These are phyloP conservation scores for Rosa rugosa DNA, from an alignment of 306 rosid genomes.

Conservation along the genomic window DNA sequence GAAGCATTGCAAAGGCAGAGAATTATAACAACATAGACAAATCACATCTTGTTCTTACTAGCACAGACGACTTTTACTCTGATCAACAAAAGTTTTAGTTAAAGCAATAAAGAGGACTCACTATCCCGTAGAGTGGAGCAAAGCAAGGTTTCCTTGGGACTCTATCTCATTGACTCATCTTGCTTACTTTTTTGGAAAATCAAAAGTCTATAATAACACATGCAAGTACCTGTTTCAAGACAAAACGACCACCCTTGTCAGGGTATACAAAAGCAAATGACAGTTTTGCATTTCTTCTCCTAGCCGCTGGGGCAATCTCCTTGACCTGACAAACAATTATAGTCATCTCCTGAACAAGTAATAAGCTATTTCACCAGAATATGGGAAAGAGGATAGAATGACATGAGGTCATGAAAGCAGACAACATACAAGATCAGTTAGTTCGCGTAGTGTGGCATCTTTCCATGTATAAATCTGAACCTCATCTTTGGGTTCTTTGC, in stretches of 20 bases:
- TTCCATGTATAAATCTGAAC: constrained; percentile 99
- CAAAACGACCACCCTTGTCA: constrained; percentile 80
- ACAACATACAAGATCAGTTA: constrained; percentile 76
- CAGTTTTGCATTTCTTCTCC: constrained; percentile 86
- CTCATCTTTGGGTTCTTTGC: constrained; percentile 92
- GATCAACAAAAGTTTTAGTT: neutral
- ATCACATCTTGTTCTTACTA: neutral
- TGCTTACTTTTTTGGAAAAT: neutral
- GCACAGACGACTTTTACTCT: neutral
- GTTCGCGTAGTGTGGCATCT: constrained; percentile 91
- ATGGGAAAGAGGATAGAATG: neutral
- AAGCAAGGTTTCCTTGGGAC: neutral
- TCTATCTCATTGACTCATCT: constrained; percentile 6
- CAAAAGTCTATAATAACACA: neutral
- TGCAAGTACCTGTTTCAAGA: constrained; percentile 63
- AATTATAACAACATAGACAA: neutral
- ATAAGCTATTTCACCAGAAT: neutral
- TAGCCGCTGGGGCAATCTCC: constrained; percentile 90
- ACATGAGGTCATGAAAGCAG: neutral
- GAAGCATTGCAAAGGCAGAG: neutral
- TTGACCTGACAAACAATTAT: constrained; percentile 56
- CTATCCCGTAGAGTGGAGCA: neutral
- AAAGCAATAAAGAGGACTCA: neutral
- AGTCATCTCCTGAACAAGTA: constrained; percentile 25
- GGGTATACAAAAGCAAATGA: constrained; percentile 97